Evolutionary conservation across 2,329 filamentous ascomycete genomes (phyloP).

Genomic region (Colletotrichum sp.): DNA sequence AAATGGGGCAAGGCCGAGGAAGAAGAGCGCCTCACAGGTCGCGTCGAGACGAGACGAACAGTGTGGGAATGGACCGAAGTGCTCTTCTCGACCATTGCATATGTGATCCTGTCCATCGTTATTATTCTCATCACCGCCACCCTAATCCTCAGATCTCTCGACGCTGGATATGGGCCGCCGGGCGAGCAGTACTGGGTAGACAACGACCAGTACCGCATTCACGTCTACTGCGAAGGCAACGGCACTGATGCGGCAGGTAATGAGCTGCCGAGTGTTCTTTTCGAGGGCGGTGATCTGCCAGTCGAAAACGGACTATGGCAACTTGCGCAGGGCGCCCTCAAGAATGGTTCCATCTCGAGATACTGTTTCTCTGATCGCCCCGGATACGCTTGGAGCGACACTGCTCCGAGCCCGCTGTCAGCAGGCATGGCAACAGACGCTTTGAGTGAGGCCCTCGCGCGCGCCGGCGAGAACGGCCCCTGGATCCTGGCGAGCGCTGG

Average conservation of each 20-base stretch:
- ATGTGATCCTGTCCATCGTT: slow-evolving; percentile 71
- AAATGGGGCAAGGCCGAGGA: slow-evolving; percentile 92
- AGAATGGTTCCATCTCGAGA: slow-evolving; percentile 81
- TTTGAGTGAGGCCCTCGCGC: slow-evolving; percentile 82
- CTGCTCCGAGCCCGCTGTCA: slow-evolving; percentile 90
- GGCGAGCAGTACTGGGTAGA: slow-evolving; percentile 84
- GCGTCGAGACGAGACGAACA: slow-evolving; percentile 83
- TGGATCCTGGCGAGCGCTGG: slow-evolving; percentile 90
- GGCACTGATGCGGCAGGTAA: slow-evolving; percentile 59
- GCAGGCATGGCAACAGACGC: slow-evolving; percentile 92
- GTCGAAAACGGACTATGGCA: slow-evolving; percentile 81
- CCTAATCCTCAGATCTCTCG: slow-evolving; percentile 79
- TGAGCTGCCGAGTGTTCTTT: slow-evolving; percentile 77
- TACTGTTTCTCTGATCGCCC: slow-evolving; percentile 98
- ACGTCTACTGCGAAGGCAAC: slow-evolving; percentile 85
- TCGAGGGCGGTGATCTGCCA: slow-evolving; percentile 83
- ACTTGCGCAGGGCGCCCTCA: slow-evolving; percentile 77
- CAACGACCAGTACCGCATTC: slow-evolving; percentile 82
- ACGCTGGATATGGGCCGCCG: slow-evolving; percentile 74
- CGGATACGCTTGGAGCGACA: slow-evolving; percentile 86
- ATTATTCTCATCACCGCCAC: slow-evolving; percentile 79
- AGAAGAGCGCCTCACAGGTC: slow-evolving; percentile 89
- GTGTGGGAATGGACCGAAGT: slow-evolving; percentile 86
- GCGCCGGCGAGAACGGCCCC: slow-evolving; percentile 82
- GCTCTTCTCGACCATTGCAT: slow-evolving; percentile 73